Percentiles rank a stretch among this genome's conserved stretches.
Conservation (phyloP, 2,329 filamentous ascomycete species). For the Diaporthe destruens region DNA sequence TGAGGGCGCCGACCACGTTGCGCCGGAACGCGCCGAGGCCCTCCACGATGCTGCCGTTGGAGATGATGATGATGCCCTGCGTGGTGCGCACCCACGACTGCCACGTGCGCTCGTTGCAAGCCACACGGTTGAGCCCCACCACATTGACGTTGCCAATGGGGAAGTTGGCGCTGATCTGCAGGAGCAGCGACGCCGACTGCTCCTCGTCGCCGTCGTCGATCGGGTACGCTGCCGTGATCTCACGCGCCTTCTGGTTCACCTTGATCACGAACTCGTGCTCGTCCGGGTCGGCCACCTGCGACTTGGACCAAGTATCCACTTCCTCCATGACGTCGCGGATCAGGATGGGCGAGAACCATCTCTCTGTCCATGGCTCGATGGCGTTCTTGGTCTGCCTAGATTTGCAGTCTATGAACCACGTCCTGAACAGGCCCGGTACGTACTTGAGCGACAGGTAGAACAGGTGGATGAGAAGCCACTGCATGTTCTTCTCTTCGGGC, state of each 20-base stretch:
- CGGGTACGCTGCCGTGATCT: conserved; percentile 86
- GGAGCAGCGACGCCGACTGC: conserved; percentile 82
- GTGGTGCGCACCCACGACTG: conserved; percentile 89
- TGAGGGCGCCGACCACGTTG: conserved; percentile 88
- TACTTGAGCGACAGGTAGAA: conserved; percentile 87
- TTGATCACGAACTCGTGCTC: conserved; percentile 75
- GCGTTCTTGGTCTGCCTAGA: conserved; percentile 84
- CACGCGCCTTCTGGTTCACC: conserved; percentile 76
- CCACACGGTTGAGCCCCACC: conserved; percentile 82
- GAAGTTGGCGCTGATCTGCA: conserved; percentile 84
- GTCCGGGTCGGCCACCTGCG: conserved; percentile 61
- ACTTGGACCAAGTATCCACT: conserved; percentile 74
- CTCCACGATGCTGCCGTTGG: conserved; percentile 89
- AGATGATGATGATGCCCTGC: conserved; percentile 93
- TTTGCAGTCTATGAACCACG: conserved; percentile 86
- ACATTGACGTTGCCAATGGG: conserved; percentile 85
- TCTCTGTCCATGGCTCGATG: conserved; percentile 87
- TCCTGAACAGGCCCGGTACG: conserved; percentile 81
- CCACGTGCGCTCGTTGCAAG: conserved; percentile 93
- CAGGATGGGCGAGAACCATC: conserved; percentile 80
- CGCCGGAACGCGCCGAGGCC: conserved; percentile 86
- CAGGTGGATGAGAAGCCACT: conserved; percentile 86
- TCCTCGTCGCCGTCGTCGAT: conserved; percentile 75
- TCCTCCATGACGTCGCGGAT: conserved; percentile 75
- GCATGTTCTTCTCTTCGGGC: conserved; percentile 77